phyloP scores from a whole-genome alignment of 495 filamentous ascomycete genomes.

The Podospora pseudoanserina region DNA sequence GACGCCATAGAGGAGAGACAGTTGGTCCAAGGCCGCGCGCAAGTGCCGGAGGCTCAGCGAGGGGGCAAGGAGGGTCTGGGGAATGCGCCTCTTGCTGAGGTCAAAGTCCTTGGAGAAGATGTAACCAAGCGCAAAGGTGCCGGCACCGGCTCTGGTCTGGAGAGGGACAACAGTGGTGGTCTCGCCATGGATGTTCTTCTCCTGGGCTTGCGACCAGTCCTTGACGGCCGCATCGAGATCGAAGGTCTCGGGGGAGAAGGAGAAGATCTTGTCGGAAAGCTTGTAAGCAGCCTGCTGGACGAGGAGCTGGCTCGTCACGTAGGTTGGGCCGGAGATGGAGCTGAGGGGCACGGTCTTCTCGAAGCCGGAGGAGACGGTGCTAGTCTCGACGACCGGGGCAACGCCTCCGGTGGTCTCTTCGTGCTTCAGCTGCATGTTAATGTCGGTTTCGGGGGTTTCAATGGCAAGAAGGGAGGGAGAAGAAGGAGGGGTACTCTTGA shows the following conservation, averaged over 20 bases:
- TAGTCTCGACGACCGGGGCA: slow-evolving; percentile 11
- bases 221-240: slow-evolving; percentile 79
- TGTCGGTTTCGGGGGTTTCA: slow-evolving; percentile 5
- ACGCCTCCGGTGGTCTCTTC: slow-evolving; percentile 25
- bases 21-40: slow-evolving; percentile 80
- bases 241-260: slow-evolving; percentile 91
- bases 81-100: slow-evolving; percentile 81
- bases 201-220: slow-evolving; percentile 62
- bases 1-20: slow-evolving; percentile 81
- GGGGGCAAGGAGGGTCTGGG: slow-evolving; percentile 83
- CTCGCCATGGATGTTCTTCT: slow-evolving; percentile 77
- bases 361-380: slow-evolving; percentile 26
- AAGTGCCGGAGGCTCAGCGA: slow-evolving; percentile 77
- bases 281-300: slow-evolving; percentile 94
- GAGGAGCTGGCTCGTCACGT: slow-evolving; percentile 84
- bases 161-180: slow-evolving; percentile 71
- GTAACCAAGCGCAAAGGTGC: slow-evolving; percentile 89
- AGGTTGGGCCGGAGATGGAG: slow-evolving; percentile 81
- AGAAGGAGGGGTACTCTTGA: slow-evolving; percentile 18
- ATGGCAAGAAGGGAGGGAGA: slow-evolving; percentile 13
- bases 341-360: slow-evolving; percentile 49
- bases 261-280: slow-evolving; percentile 92
- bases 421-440: slow-evolving; percentile 28
- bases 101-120: slow-evolving; percentile 96
- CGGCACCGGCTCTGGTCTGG: slow-evolving; percentile 85